Evolutionary conservation across 371 early-diverging fungal species (phyloP).

Genomic region (Conidiobolus incongruus): DNA sequence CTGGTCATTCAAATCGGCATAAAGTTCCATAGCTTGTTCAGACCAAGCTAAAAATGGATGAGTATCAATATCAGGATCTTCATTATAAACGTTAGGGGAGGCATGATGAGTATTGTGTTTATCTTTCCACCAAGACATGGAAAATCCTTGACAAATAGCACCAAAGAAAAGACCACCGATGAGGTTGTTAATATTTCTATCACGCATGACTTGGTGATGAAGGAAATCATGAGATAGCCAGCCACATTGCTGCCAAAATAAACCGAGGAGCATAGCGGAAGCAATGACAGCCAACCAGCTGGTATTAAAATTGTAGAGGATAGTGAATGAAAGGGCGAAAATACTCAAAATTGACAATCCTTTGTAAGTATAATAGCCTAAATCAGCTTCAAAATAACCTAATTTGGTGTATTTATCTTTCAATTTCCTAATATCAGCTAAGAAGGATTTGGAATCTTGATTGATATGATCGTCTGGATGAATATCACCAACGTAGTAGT

Average conservation of each 20-base stretch:
- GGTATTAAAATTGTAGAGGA: constrained; percentile 9
- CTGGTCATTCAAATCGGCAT: constrained; percentile 40
- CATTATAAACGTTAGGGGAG: constrained; percentile 58
- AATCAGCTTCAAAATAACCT: too few species aligned
- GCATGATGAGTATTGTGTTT: constrained; percentile 82
- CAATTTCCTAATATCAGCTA: too few species aligned
- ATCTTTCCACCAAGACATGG: constrained; percentile 66
- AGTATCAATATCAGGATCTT: too few species aligned
- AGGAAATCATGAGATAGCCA: constrained; percentile 76
- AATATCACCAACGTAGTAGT: too few species aligned
- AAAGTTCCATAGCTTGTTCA: constrained; percentile 48
- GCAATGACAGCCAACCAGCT: constrained; percentile 18
- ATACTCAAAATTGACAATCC: constrained; percentile 26
- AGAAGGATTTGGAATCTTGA: too few species aligned
- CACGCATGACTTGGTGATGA: constrained; percentile 63
- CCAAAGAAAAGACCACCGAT: constrained; percentile 33
- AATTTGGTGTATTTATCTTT: too few species aligned
- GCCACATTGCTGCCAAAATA: constrained; percentile 66
- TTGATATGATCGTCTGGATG: too few species aligned
- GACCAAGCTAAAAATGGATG: constrained; percentile 65
- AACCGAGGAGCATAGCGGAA: constrained; percentile 31
- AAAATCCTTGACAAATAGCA: constrained; percentile 58
- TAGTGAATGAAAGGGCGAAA: constrained; percentile 22
- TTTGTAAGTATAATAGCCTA: too few species aligned
- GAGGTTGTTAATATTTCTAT: constrained; percentile 33